Conservation (phyloP, 2,329 filamentous ascomycete species). For the Aureobasidium sp. region DNA sequence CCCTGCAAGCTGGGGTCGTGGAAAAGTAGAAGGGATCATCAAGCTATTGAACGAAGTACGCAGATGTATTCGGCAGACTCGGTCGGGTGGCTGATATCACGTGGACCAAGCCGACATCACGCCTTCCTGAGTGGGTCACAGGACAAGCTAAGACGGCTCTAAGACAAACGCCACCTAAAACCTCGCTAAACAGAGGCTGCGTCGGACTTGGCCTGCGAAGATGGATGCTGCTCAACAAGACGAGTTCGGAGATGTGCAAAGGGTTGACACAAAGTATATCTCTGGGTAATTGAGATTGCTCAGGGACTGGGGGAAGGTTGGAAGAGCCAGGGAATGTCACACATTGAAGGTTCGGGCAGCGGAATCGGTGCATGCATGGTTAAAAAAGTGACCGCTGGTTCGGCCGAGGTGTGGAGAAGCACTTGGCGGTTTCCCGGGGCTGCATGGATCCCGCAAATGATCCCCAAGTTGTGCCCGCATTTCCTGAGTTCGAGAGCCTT, state of each 20-base stretch:
- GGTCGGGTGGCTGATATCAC: neutral
- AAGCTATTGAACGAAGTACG: neutral
- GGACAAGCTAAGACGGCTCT: neutral
- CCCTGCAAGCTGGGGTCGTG: neutral
- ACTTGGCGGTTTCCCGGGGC: neutral
- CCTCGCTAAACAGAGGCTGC: neutral
- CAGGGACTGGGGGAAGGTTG: neutral
- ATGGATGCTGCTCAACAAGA: no score
- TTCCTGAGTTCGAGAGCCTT: neutral
- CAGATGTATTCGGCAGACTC: neutral
- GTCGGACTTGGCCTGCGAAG: neutral
- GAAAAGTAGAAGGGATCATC: slow-evolving; percentile 5
- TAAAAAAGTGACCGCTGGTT: neutral
- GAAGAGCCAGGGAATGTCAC: neutral
- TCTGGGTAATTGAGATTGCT: neutral
- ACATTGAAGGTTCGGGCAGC: slow-evolving; percentile 1
- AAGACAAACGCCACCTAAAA: neutral
- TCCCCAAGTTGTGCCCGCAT: neutral
- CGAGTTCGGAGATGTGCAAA: neutral
- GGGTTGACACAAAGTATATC: neutral
- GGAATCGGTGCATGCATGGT: neutral
- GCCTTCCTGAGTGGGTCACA: slow-evolving; percentile 1
- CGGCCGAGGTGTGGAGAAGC: slow-evolving; percentile 7
- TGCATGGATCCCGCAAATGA: neutral
- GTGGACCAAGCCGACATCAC: slow-evolving; percentile 1